Base-by-base conservation (phyloP, 139 green algal species). In the Monoraphidium neglectum region DNA sequence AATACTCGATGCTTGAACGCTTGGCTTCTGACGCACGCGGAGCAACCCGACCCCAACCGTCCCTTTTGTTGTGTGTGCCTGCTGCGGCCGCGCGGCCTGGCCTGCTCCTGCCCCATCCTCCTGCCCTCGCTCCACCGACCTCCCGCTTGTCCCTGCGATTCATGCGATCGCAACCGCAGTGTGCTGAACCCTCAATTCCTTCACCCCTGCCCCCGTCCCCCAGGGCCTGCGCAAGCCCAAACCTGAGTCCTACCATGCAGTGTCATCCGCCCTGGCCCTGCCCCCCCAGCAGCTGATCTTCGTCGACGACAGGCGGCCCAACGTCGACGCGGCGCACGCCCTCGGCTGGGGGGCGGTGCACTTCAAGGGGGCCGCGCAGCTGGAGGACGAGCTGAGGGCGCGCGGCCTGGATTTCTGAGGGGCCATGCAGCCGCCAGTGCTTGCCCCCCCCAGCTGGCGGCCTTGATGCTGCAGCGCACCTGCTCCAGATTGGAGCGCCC, bases 171-270 rank as follows among this genome's bases (percentile, higher is more conserved):
- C 16, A 35, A 38, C 28, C 13, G 18, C 38, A 73, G 18, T 1
- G 1, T 4, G 18, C 2, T 23, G 32, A 30, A 24, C 37, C 16
- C 33, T 26, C 63, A 64, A 53, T 43, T 16, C 28, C 37, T 24
- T 30, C 28, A 54, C 56, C 46, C 51, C 43, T 43, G 36, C 37
- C 61, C 6, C 38, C 38, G 1, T 49, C 46, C 60, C 47, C n/a
- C 83, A 92, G 86, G 91, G 91, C 5, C 53, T 88, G 15, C 86
- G 91, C 56, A 95, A 95, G 85, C 91, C 91, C 1, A 53, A 81
- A 2, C 47, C 69, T 2, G 83, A 87, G 47, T 83, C 84, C 2
- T 95, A 86, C 63, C 43, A 81, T 13, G 72, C 51, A 0, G 86
- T 83, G n/a, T 47, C 86, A 0, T 8, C 68, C 0, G 70, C 83